A percentile compares a stretch with the other conserved stretches of the same genome.
Evolutionary conservation across 164 flowering plant genomes (phyloP).

Genomic region (grape (Vitis vinifera)): DNA sequence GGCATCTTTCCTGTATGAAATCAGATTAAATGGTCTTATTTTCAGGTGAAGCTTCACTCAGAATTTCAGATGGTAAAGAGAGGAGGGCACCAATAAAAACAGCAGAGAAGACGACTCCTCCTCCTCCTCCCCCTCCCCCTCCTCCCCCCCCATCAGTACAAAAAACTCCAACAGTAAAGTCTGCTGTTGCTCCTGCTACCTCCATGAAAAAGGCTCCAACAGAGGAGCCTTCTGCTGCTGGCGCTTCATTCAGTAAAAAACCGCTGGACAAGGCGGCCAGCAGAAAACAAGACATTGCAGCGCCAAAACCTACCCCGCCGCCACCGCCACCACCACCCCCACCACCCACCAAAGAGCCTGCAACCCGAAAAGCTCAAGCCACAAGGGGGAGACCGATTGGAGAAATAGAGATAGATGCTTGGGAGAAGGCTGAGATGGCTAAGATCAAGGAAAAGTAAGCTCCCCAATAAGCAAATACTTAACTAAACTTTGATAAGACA

Average conservation of each 20-base stretch:
- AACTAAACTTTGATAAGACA: no score
- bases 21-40: background rate
- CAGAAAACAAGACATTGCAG: conserved; percentile 7
- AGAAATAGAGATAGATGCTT: conserved; percentile 38
- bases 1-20: background rate
- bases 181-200: conserved; percentile 14
- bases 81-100: conserved; percentile 17
- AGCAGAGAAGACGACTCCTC: conserved; percentile 13
- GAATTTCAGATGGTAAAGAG: conserved; percentile 26
- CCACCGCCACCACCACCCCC: conserved; percentile 5
- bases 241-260: no score
- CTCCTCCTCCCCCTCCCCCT: background rate
- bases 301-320: conserved; percentile 10
- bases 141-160: no score
- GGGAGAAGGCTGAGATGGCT: conserved; percentile 53
- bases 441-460: conserved; percentile 21
- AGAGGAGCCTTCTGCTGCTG: conserved; percentile 7
- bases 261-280: no score
- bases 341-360: conserved; percentile 3
- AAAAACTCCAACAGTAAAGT: no score
- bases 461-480: no score
- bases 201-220: conserved; percentile 27
- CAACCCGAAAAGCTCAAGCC: conserved; percentile 7
- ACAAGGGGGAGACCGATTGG: conserved; percentile 19
- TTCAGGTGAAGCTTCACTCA: conserved; percentile 37